Percentiles rank a stretch among this genome's conserved stretches.
Evolutionary conservation across 371 early-diverging fungal species (phyloP).

Genomic region (Thermomucor indicae-seudaticae): DNA sequence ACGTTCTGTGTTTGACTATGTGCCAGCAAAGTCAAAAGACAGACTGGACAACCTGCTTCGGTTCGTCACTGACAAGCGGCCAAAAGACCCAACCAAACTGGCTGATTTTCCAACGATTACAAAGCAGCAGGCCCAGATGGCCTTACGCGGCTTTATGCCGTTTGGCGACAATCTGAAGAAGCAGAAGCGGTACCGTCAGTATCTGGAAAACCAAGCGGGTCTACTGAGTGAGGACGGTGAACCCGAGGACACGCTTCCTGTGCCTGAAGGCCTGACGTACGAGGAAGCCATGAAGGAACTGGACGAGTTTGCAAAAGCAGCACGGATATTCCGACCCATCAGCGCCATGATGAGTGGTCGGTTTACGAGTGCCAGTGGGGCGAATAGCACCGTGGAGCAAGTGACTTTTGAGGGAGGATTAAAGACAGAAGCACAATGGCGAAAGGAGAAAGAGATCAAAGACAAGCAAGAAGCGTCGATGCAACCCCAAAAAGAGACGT

Average conservation of each 20-base stretch:
- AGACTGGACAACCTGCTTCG: constrained; percentile 55
- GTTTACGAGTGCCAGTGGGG: constrained; percentile 61
- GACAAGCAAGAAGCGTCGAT: constrained; percentile 15
- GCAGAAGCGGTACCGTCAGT: constrained; percentile 74
- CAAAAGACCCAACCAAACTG: constrained; percentile 25
- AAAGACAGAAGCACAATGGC: constrained; percentile 41
- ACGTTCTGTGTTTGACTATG: constrained; percentile 75
- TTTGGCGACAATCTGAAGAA: constrained; percentile 73
- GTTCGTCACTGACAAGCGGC: constrained; percentile 19
- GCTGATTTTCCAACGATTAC: constrained; percentile 55
- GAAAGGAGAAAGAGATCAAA: constrained; percentile 31
- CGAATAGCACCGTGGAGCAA: constrained; percentile 19
- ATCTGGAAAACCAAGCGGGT: constrained; percentile 67
- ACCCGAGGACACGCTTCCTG: constrained; percentile 25
- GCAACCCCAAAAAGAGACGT: constrained; percentile 6
- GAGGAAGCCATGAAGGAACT: constrained; percentile 65
- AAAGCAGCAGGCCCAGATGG: constrained; percentile 63
- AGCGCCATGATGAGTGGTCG: constrained; percentile 75
- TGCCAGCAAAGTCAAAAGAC: constrained; percentile 64
- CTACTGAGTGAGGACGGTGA: constrained; percentile 23
- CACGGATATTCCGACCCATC: constrained; percentile 76
- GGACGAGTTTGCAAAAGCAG: constrained; percentile 80
- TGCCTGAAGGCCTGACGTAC: constrained; percentile 48
- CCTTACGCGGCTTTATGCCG: constrained; percentile 84
- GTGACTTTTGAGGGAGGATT: constrained; percentile 49